phyloP scores from a whole-genome alignment of 1,284 basidiomycete species.

The Waitea zeae region DNA sequence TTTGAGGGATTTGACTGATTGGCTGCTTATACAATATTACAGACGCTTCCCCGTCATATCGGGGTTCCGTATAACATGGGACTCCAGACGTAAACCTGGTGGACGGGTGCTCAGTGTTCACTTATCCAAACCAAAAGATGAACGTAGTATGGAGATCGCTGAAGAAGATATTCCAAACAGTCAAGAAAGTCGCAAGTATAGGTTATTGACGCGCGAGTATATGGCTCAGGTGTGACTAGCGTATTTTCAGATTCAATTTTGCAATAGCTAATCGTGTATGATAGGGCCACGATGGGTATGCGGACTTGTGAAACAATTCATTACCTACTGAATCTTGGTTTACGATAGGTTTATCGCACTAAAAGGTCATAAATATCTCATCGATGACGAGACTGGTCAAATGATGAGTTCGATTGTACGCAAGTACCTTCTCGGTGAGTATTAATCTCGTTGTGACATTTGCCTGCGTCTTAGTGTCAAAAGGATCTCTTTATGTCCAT shows the following conservation, averaged over 20 bases:
- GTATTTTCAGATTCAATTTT: too few species aligned
- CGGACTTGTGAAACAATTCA: too few species aligned
- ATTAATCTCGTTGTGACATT: neutral
- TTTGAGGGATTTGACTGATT: too few species aligned
- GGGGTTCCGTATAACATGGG: constrained; percentile 80
- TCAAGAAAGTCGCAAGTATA: too few species aligned
- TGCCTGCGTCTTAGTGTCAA: constrained; percentile 1
- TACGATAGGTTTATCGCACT: constrained; percentile 73
- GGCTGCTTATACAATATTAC: constrained; percentile 5
- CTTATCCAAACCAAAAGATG: constrained; percentile 33
- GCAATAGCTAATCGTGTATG: too few species aligned
- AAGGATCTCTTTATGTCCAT: constrained; percentile 54
- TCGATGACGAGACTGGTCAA: constrained; percentile 77
- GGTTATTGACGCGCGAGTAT: constrained; percentile 67
- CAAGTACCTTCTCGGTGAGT: constrained; percentile 70
- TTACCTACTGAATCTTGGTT: too few species aligned
- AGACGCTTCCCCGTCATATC: constrained; percentile 83
- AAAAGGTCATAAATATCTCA: constrained; percentile 47
- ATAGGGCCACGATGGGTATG: too few species aligned
- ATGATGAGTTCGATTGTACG: constrained; percentile 72
- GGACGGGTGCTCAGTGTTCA: constrained; percentile 59
- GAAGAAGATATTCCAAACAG: too few species aligned
- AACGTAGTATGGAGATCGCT: too few species aligned
- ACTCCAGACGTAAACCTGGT: constrained; percentile 57
- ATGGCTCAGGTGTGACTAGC: constrained; percentile 59